phyloP scores from a whole-genome alignment of 2,329 filamentous ascomycete genomes.

The Aureobasidium melanogenum region DNA sequence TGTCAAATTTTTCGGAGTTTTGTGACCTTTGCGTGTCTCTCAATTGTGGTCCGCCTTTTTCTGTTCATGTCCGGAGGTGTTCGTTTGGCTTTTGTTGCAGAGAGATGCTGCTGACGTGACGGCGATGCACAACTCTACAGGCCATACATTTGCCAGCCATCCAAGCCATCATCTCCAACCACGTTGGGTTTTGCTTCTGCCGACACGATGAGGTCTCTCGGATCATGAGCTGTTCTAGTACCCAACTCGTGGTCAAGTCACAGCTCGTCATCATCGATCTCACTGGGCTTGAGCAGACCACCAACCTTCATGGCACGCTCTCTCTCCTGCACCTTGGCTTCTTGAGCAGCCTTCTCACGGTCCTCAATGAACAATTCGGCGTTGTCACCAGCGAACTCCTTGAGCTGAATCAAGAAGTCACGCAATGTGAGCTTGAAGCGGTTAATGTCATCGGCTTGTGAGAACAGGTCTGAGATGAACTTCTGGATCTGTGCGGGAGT shows the following conservation, averaged over 20 bases:
- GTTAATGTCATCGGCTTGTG: slow-evolving; percentile 77
- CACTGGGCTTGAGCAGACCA: slow-evolving; percentile 92
- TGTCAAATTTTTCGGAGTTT: neutral
- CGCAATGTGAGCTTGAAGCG: slow-evolving; percentile 94
- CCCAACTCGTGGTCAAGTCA: slow-evolving; percentile 58
- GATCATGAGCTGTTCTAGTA: slow-evolving; percentile 23
- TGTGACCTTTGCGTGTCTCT: neutral
- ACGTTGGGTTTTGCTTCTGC: neutral
- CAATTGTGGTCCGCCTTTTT: neutral
- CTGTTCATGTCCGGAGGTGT: neutral
- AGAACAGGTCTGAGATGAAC: slow-evolving; percentile 86
- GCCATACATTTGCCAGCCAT: slow-evolving; percentile 7
- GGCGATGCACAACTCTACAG: neutral
- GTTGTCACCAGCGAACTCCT: slow-evolving; percentile 95
- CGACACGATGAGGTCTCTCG: neutral
- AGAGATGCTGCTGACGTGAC: neutral
- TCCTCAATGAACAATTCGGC: slow-evolving; percentile 89
- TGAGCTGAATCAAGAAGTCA: slow-evolving; percentile 93
- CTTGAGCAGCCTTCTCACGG: slow-evolving; percentile 81
- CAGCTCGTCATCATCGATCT: slow-evolving; percentile 73
- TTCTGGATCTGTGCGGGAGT: slow-evolving; percentile 75
- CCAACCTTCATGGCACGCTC: slow-evolving; percentile 92
- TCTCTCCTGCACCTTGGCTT: slow-evolving; percentile 78
- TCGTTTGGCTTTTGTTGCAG: neutral
- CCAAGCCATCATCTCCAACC: slow-evolving; percentile 6